Evolutionary conservation across 1,139 yeast genomes (phyloP).

Genomic region (Candida sanyaensis): DNA sequence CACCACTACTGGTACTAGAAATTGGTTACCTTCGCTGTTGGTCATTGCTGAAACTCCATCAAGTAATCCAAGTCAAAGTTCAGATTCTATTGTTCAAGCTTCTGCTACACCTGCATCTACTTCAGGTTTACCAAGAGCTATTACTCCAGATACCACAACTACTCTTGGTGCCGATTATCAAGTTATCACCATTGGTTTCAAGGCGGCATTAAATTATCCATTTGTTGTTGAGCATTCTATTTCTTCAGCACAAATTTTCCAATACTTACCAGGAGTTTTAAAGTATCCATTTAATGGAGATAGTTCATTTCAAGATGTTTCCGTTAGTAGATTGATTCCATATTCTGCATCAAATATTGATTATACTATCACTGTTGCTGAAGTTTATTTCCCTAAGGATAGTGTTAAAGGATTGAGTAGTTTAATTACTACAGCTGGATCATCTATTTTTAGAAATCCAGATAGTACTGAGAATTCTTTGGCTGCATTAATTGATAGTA

Average conservation of each 20-base stretch:
- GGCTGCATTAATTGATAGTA: conserved; percentile 59
- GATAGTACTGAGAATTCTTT: conserved; percentile 48
- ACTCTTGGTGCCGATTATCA: conserved; percentile 53
- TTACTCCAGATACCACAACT: conserved; percentile 52
- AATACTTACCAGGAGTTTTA: conserved; percentile 63
- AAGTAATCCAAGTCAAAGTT: conserved; percentile 15
- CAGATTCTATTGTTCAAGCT: conserved; percentile 29
- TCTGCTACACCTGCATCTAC: conserved; percentile 38
- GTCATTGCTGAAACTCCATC: conserved; percentile 38
- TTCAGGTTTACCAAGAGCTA: conserved; percentile 67
- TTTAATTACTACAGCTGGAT: conserved; percentile 42
- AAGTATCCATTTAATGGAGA: conserved; percentile 49
- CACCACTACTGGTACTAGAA: conserved; percentile 21
- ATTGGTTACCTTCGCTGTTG: conserved; percentile 56
- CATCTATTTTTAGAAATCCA: conserved; percentile 53
- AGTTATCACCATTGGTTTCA: conserved; percentile 70
- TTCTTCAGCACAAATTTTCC: conserved; percentile 75
- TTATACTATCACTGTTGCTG: conserved; percentile 75
- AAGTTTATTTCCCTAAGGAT: conserved; percentile 66
- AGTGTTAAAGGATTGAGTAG: conserved; percentile 46
- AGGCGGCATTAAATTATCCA: conserved; percentile 65
- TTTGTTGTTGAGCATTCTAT: conserved; percentile 67
- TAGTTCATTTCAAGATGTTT: conserved; percentile 35
- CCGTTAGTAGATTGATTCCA: conserved; percentile 66
- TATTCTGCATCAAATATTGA: conserved; percentile 50